phyloP scores from a whole-genome alignment of 2,329 filamentous ascomycete species.

The Pseudogymnoascus sp. region DNA sequence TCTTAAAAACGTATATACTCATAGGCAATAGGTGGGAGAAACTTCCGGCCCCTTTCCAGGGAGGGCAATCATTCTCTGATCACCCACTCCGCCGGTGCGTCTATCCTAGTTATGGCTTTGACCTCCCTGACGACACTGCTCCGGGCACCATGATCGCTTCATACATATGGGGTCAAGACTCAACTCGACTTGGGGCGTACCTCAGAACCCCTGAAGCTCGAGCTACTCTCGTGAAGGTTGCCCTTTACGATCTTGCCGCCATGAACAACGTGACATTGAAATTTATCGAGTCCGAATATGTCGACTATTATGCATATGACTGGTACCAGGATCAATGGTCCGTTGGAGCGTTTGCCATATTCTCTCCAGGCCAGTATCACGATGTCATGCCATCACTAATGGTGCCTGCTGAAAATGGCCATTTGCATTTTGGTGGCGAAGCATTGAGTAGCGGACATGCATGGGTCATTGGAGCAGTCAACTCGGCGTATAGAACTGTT shows the following conservation, averaged over 20 bases:
- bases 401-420: slow-evolving; percentile 21
- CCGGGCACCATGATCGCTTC: slow-evolving; percentile 30
- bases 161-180: slow-evolving; percentile 32
- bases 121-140: slow-evolving; percentile 19
- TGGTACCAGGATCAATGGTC: slow-evolving; percentile 31
- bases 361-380: slow-evolving; percentile 33
- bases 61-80: slow-evolving; percentile 25
- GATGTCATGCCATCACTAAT: slow-evolving; percentile 29
- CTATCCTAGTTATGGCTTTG: slow-evolving; percentile 27
- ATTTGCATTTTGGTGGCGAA: slow-evolving; percentile 32
- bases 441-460: slow-evolving; percentile 32
- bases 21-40: not conserved
- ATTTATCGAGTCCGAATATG: slow-evolving; percentile 11
- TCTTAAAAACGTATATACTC: slow-evolving; percentile 15
- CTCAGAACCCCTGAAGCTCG: slow-evolving; percentile 16
- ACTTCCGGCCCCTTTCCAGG: slow-evolving; percentile 12
- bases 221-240: slow-evolving; percentile 19
- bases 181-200: slow-evolving; percentile 25
- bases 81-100: slow-evolving; percentile 24
- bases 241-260: slow-evolving; percentile 22
- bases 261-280: slow-evolving; percentile 17
- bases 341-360: slow-evolving; percentile 34
- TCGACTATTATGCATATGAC: slow-evolving; percentile 29
- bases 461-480: slow-evolving; percentile 33
- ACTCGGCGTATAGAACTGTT: slow-evolving; percentile 27